These are phyloP conservation scores for Alternaria postmessia DNA, from an alignment of 2,329 filamentous ascomycete species.

Conservation along the genomic window DNA sequence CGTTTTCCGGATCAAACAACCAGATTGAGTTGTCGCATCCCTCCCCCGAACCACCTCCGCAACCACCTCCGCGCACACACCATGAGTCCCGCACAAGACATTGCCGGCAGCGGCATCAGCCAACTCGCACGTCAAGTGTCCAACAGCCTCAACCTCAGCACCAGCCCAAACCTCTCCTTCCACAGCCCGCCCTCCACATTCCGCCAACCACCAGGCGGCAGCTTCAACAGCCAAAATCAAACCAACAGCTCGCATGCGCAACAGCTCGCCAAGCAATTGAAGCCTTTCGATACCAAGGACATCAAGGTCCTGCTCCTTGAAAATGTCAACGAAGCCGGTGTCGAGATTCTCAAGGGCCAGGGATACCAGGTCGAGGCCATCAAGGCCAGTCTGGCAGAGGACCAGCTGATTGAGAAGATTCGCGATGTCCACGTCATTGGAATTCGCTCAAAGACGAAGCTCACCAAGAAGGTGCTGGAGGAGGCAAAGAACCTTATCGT, in stretches of 20 bases:
- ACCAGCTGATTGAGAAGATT: constrained; percentile 96
- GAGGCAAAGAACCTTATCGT: constrained; percentile 95
- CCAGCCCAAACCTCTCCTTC: constrained; percentile 78
- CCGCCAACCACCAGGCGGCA: constrained; percentile 46
- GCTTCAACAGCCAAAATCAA: constrained; percentile 37
- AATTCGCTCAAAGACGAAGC: constrained; percentile 96
- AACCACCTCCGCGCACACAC: constrained; percentile 31
- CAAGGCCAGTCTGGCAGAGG: constrained; percentile 89
- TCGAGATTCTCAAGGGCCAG: constrained; percentile 80
- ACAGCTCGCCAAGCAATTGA: constrained; percentile 73
- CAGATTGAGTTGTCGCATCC: constrained; percentile 30
- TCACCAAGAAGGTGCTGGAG: constrained; percentile 82
- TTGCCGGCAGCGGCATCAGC: constrained; percentile 41
- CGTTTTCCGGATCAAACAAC: constrained; percentile 23
- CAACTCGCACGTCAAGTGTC: constrained; percentile 58
- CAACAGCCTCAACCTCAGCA: constrained; percentile 72
- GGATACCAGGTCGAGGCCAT: constrained; percentile 95
- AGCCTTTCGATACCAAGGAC: constrained; percentile 94
- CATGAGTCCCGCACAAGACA: constrained; percentile 51
- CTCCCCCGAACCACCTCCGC: constrained; percentile 27
- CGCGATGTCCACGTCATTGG: constrained; percentile 97
- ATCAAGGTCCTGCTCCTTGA: constrained; percentile 96
- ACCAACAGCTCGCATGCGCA: constrained; percentile 42
- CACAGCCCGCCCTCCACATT: constrained; percentile 73
- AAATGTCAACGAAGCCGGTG: constrained; percentile 92